Conservation (phyloP, 768 basidiomycete species). For the Arthromyces matolae region DNA sequence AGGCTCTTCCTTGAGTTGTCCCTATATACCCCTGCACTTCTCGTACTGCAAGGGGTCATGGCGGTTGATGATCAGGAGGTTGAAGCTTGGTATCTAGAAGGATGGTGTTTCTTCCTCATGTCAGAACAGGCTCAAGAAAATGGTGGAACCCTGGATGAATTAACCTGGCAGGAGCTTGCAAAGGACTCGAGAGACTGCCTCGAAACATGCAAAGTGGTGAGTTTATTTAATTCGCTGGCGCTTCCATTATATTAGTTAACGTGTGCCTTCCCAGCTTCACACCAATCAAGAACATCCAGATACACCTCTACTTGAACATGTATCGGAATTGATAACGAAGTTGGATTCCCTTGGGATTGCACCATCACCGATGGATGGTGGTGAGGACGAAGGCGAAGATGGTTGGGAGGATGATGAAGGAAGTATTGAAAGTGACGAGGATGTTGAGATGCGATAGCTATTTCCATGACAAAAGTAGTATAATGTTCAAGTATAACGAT, state of each 20-base stretch:
- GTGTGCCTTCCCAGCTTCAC: conserved; percentile 57
- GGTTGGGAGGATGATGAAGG: conserved; percentile 63
- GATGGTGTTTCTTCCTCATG: conserved; percentile 90
- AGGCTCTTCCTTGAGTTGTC: conserved; percentile 78
- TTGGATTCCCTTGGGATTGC: conserved; percentile 66
- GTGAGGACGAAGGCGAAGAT: conserved; percentile 44
- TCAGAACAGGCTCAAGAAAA: conserved; percentile 65
- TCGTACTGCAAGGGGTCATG: conserved; percentile 76
- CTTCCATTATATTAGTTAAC: conserved; percentile 6
- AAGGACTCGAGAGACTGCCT: conserved; percentile 77
- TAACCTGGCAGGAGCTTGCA: conserved; percentile 76
- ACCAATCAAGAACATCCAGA: conserved; percentile 71
- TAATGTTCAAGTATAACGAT: conserved; percentile 13
- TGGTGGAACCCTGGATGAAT: conserved; percentile 44
- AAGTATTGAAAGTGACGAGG: conserved; percentile 53
- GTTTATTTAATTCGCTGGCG: conserved; percentile 21
- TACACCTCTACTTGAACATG: conserved; percentile 70
- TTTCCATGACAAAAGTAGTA: conserved; percentile 28
- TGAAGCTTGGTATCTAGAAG: conserved; percentile 92
- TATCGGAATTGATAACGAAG: conserved; percentile 64
- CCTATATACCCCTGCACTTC: conserved; percentile 66
- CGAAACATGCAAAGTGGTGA: conserved; percentile 76
- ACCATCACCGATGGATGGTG: conserved; percentile 56
- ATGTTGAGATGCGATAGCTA: conserved; percentile 53
- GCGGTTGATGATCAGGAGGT: conserved; percentile 80